Conservation (phyloP, 148 eudicot genomes). For the Nyssa sinensis region DNA sequence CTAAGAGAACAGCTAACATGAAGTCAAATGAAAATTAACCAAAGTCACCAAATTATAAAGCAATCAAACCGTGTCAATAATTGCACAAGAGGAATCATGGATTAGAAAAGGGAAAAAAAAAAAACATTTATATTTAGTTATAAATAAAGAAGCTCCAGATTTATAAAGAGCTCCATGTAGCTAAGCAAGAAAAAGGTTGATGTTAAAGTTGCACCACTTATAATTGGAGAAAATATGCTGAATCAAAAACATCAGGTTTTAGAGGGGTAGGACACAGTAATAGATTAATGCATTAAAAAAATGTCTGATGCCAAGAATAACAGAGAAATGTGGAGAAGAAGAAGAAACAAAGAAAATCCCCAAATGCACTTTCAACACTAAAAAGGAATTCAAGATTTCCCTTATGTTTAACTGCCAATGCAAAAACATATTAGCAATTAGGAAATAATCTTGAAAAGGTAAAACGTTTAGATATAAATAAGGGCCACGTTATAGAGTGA, state of each 20-base stretch:
- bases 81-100: background rate
- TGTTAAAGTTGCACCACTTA: too few species aligned
- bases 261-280: too few species aligned
- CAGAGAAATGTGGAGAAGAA: background rate
- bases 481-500: background rate
- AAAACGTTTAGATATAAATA: background rate
- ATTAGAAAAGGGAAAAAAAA: background rate
- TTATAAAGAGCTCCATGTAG: background rate
- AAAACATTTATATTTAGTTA: background rate
- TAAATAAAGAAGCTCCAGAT: background rate
- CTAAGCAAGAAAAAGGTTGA: too few species aligned
- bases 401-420: background rate
- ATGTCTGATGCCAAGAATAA: background rate
- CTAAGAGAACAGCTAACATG: background rate
- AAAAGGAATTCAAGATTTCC: background rate
- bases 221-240: too few species aligned
- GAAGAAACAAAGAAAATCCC: conserved; percentile 1
- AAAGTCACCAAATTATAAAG: conserved; percentile 1
- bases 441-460: background rate
- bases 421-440: background rate
- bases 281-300: too few species aligned
- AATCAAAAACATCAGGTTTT: too few species aligned
- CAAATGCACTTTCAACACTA: background rate
- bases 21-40: background rate
- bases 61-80: background rate